A percentile compares a stretch with the other conserved stretches of the same genome.
Evolutionary conservation across 495 filamentous ascomycete species (phyloP).

Genomic region (Xylaria sp.): DNA sequence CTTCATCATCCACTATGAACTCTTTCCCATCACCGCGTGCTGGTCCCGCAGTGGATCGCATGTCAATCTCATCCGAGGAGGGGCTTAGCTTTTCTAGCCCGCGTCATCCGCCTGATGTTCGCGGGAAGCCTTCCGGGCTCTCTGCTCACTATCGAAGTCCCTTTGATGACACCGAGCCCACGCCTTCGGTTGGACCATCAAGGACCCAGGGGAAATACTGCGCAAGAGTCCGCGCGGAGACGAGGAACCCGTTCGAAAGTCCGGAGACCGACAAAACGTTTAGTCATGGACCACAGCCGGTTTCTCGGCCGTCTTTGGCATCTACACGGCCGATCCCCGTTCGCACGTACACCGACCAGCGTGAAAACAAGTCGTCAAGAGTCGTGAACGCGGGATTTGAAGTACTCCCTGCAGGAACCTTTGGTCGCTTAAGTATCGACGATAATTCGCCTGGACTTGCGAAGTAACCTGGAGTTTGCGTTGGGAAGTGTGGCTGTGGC

Average conservation of each 20-base stretch:
- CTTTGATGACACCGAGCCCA: conserved; percentile 16
- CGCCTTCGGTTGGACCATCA: background rate
- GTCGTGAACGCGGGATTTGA: conserved; percentile 69
- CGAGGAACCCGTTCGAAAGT: conserved; percentile 34
- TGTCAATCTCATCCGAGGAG: conserved; percentile 41
- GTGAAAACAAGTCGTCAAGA: conserved; percentile 54
- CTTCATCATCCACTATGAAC: conserved; percentile 35
- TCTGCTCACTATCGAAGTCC: conserved; percentile 23
- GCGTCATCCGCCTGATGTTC: conserved; percentile 35
- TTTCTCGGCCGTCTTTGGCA: conserved; percentile 35
- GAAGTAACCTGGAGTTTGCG: background rate
- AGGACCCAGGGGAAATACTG: conserved; percentile 28
- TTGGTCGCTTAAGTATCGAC: conserved; percentile 35
- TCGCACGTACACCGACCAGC: conserved; percentile 49
- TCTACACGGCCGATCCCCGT: conserved; percentile 36
- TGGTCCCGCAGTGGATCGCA: conserved; percentile 34
- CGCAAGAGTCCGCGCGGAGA: conserved; percentile 27
- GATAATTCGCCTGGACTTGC: conserved; percentile 18
- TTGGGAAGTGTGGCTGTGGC: background rate
- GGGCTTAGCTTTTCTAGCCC: conserved; percentile 24
- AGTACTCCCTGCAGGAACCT: conserved; percentile 64
- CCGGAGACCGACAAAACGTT: conserved; percentile 10
- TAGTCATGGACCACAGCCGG: conserved; percentile 12
- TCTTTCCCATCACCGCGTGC: conserved; percentile 34
- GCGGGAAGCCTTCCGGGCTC: conserved; percentile 28